Evolutionary conservation across 2,329 filamentous ascomycete species (phyloP).

Genomic region (Diaporthe sp.): DNA sequence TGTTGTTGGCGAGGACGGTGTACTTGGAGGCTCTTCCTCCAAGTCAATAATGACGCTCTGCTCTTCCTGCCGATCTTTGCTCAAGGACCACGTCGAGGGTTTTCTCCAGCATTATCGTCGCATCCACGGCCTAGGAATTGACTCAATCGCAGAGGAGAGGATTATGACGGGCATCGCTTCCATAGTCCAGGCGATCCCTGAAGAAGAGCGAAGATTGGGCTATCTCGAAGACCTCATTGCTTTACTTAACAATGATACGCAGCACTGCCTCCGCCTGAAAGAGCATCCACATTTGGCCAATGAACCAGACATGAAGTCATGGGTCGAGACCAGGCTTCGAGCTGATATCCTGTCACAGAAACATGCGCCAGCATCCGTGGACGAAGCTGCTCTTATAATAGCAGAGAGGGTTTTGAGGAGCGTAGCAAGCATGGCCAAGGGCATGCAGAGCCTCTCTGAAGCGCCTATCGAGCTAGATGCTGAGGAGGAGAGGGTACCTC

Average conservation of each 20-base stretch:
- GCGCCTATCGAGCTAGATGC: constrained; percentile 76
- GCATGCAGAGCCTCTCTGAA: constrained; percentile 78
- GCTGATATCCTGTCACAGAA: constrained; percentile 33
- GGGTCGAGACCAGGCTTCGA: constrained; percentile 39
- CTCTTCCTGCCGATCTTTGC: constrained; percentile 78
- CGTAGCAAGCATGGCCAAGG: constrained; percentile 78
- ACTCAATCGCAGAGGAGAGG: constrained; percentile 79
- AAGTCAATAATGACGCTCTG: constrained; percentile 82
- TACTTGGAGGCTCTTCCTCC: constrained; percentile 77
- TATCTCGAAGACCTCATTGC: constrained; percentile 71
- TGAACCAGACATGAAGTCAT: constrained; percentile 42
- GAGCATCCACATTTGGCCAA: constrained; percentile 47
- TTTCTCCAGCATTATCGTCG: constrained; percentile 77
- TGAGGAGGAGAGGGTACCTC: constrained; percentile 43
- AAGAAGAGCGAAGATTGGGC: constrained; percentile 66
- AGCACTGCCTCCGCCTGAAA: constrained; percentile 56
- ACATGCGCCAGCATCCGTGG: constrained; percentile 45
- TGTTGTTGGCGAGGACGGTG: constrained; percentile 70
- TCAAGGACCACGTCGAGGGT: constrained; percentile 76
- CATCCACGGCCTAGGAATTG: constrained; percentile 65
- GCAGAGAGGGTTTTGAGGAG: constrained; percentile 74
- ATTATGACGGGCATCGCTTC: constrained; percentile 81
- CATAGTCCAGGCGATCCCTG: constrained; percentile 79
- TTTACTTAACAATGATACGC: constrained; percentile 75
- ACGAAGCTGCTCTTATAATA: constrained; percentile 64